Base-by-base conservation (phyloP, 805 yeast genomes). In the Yarrowia divulgata region DNA sequence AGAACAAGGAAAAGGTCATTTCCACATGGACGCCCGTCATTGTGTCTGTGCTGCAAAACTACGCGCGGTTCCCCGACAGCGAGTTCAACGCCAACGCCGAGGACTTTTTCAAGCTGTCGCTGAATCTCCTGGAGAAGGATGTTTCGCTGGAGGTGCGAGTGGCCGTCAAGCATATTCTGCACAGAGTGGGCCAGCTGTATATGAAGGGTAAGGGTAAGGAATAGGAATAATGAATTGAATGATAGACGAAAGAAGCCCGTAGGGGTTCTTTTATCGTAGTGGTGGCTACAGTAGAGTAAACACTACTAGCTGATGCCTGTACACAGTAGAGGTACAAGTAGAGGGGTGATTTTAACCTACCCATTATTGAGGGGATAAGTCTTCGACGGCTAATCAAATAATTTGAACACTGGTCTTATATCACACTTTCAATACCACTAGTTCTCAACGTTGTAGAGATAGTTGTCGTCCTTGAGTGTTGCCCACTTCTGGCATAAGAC, bases 21-120 rank as follows among this genome's bases (percentile, higher is more conserved):
- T 83, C 85, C 18, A 88, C 96, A 3, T 90, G 98, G 96, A 84
- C 90, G 74, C 98, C 98, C 0, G 98, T 95, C 19, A 92, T 94
- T 48, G 89, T 91, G 42, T 97, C 90, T 76, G 90, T 95, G 32
- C 81, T 89, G 72, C 93, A 90, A 76, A 97, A 97, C 2, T 89
- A 88, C 74, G 85, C 87, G 58, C 90, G 88, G 75, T 84, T 95
- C 72, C 90, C 90, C 73, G 90, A 72, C 45, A 70, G 70, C 13
- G 78, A 79, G 58, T 77, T 79, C 67, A 72, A 71, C n/a, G 71
- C 71, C 40, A 75, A 75, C 37, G 73, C 74, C 8, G 73, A 69
- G 42, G 72, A 69, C 40, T 73, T 78, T 40, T 78, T 78, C 69
- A 75, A 75, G 13, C 75, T 73, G 40, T 71, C 74, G 7, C 74